A percentile compares a stretch with the other conserved stretches of the same genome.
Conservation (phyloP, 2,329 filamentous ascomycete species). For the Berkeleyomyces basicola region DNA sequence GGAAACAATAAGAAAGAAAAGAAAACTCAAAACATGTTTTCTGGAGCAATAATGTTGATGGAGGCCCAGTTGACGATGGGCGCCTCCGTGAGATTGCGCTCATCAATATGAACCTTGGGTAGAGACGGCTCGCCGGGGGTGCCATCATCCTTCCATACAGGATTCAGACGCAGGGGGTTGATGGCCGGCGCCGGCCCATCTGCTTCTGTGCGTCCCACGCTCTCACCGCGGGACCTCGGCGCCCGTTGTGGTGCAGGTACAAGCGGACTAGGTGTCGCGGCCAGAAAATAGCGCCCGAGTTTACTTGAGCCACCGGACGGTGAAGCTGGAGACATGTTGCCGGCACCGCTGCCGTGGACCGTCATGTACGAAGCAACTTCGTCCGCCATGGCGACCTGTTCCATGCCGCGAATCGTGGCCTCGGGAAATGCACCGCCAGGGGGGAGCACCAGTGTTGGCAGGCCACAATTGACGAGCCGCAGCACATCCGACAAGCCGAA, state of each 20-base stretch:
- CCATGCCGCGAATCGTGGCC: neutral
- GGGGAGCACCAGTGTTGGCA: constrained; percentile 1
- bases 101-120: neutral
- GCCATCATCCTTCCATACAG: constrained; percentile 11
- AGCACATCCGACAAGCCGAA: constrained; percentile 4
- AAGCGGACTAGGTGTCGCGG: neutral
- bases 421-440: constrained; percentile 6
- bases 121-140: neutral
- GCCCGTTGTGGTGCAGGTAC: constrained; percentile 1
- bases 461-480: constrained; percentile 3
- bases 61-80: neutral
- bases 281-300: neutral
- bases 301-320: neutral
- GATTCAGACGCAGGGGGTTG: constrained; percentile 8
- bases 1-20: neutral
- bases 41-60: neutral
- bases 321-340: neutral
- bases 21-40: neutral
- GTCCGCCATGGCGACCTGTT: constrained; percentile 6
- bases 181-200: neutral
- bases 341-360: neutral
- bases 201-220: neutral
- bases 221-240: neutral
- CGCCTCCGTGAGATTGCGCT: neutral
- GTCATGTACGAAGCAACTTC: constrained; percentile 12